A percentile compares a stretch with the other conserved stretches of the same genome.
phyloP scores from a whole-genome alignment of 2,329 filamentous ascomycete species.

The Aplosporella prunicola region DNA sequence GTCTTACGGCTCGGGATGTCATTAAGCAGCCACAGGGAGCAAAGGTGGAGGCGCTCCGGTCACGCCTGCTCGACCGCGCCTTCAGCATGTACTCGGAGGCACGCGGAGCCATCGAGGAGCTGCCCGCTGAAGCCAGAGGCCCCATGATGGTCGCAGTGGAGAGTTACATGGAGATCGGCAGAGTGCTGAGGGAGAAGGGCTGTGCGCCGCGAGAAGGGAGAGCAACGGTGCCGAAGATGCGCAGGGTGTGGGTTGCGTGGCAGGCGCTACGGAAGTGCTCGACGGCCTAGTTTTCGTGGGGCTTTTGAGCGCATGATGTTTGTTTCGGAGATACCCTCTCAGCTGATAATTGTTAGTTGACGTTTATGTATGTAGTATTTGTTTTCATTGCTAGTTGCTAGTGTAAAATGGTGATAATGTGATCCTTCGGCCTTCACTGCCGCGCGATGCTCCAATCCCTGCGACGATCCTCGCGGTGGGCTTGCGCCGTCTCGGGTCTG shows the following conservation, averaged over 20 bases:
- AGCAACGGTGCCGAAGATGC: constrained; percentile 38
- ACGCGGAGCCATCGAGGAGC: constrained; percentile 47
- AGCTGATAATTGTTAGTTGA: no score
- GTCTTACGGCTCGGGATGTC: constrained; percentile 46
- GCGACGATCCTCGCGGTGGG: no score
- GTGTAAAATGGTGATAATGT: no score
- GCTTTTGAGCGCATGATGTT: no score
- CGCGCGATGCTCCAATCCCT: no score
- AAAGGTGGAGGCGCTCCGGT: constrained; percentile 42
- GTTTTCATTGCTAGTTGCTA: no score
- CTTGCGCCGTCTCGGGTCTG: no score
- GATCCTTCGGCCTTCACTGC: no score
- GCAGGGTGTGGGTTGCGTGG: constrained; percentile 50
- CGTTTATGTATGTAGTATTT: no score
- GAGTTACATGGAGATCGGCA: constrained; percentile 67
- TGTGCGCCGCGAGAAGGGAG: constrained; percentile 23
- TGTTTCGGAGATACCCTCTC: constrained; percentile 5
- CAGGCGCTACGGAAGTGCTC: constrained; percentile 36
- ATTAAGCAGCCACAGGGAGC: constrained; percentile 41
- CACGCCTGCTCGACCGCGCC: constrained; percentile 48
- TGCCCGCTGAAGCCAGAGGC: constrained; percentile 52
- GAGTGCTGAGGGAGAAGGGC: constrained; percentile 42
- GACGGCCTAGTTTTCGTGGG: background rate
- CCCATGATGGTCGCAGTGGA: constrained; percentile 62
- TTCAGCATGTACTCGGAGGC: constrained; percentile 51